Evolutionary conservation across 345 rosid genomes (phyloP), one percentile per base, ranked within the genome.

Genomic region (Linum usitatissimum): DNA sequence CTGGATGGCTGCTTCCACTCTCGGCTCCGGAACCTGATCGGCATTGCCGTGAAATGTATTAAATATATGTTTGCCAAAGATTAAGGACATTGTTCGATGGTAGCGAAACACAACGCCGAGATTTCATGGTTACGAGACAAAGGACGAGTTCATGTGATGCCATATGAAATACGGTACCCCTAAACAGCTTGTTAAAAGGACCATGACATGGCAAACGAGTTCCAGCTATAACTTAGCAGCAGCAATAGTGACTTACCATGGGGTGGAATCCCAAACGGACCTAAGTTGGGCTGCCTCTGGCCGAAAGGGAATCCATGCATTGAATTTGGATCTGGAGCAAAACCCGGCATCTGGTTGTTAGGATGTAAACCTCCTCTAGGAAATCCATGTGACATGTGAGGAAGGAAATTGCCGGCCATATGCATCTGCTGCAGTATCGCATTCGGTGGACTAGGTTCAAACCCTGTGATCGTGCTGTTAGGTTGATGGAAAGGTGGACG

Each of bases 391-490:
- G 73, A 64, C 42, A 75, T 73, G 70, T 80, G 91, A 7, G 80
- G 83, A 64, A 87, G 85, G 63, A 84, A 73, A 74, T 74, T 78
- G 58, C 84, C 86, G 38, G 68, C 78, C 71, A 81, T 65, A 7
- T 77, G 93, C 88, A 92, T 77, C 78, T 85, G 91, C 64, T 81
- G 90, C 60, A 81, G 36, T 66, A 82, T 58, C 55, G 82, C 86
- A 67, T 82, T 87, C 34, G 69, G 84, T 18, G 79, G 57, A 30
- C 83, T 77, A 66, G 77, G 79, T 70, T 89, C 91, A 75, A 87
- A 87, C 59, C 86, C 86, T 55, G 81, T 28, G 55, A 64, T 60
- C 63, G 85, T 86, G 62, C 70, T 42, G 66, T 60, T 73, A 21
- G 78, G 73, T 55, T 81, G 88, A 67, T 79, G 86, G 70, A 87